Evolutionary conservation across 345 rosid species (phyloP), one percentile per base, ranked within the genome.

Genomic region (Syzygium jambos): DNA sequence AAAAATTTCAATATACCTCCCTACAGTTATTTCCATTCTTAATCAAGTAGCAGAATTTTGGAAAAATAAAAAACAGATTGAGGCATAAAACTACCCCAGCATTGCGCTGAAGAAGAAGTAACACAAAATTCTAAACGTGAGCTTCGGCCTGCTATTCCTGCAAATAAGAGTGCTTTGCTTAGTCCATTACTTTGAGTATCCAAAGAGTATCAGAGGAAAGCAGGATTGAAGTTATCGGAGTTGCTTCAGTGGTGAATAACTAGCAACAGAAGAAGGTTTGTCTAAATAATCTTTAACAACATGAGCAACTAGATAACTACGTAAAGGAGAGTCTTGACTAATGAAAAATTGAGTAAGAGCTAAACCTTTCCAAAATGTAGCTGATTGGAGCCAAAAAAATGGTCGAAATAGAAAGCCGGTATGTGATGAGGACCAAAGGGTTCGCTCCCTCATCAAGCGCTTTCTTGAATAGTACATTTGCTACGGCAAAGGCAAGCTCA

Each of bases 391-490:
- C 93, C 85, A 95, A 91, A 92, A 92, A 93, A 88, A 91, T 43
- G 61, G 96, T 89, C 51, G 95, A 92, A 83, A 93, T 83, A 5
- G 88, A 88, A n/a, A 89, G 94, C 23, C 97, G 96, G 89, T 91
- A 95, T 19, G 97, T 92, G 92, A 95, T 87, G 52, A 95, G 89
- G 61, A 95, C 96, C 85, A 93, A 89, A 88, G 88, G 94, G 90
- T 91, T 92, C 61, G 88, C 91, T 55, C 97, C 97, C 55, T 86
- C 89, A 43, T 90, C 92, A 73, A 94, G 91, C 78, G 90, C 96
- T 91, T 91, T 89, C 93, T 95, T 92, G 85, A 95, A 94, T 85
- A 95, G 92, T 88, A 95, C 89, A 89, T 95, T 95, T 88, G 90
- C 92, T 34, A 88, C 52, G 19, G 96, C 90, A 87, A 95, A 95